Evolutionary conservation across 176 grass and related monocot genomes (phyloP).

Genomic region (Dendrocalamus sinicus): DNA sequence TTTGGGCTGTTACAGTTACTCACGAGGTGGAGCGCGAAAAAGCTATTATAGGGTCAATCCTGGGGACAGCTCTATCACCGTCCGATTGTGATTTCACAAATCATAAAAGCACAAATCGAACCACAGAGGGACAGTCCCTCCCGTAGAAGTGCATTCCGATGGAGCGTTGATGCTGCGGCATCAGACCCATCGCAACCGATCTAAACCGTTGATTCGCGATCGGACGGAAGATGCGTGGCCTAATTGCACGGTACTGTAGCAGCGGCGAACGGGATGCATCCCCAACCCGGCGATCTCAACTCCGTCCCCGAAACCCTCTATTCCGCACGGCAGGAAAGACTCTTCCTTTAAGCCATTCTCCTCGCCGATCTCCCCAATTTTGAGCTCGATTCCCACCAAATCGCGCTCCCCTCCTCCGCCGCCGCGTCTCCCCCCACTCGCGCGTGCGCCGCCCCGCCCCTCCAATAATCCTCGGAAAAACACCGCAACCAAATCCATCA

Average conservation of each 20-base stretch:
- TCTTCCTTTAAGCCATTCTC: too few relatives aligned
- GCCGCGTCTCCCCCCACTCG: not conserved
- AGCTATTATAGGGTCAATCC: too few relatives aligned
- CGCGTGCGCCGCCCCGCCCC: not conserved
- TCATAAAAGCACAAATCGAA: too few relatives aligned
- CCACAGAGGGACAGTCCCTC: too few relatives aligned
- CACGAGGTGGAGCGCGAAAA: too few relatives aligned
- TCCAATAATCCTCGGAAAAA: not conserved
- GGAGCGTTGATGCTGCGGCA: not conserved
- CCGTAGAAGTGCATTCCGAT: too few relatives aligned
- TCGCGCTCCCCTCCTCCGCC: not conserved
- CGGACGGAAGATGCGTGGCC: not conserved
- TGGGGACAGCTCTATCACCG: not conserved
- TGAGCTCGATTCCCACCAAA: conserved; percentile 32
- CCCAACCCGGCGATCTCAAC: not conserved
- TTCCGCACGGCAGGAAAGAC: not conserved
- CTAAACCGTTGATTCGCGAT: not conserved
- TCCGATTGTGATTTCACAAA: too few relatives aligned
- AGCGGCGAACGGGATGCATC: not conserved
- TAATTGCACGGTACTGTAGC: not conserved
- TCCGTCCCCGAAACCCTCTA: not conserved
- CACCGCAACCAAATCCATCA: not conserved
- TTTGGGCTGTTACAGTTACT: too few relatives aligned
- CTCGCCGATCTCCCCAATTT: not conserved
- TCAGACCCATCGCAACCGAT: not conserved